phyloP scores from a whole-genome alignment of 805 yeast species.

The Metschnikowia matae region DNA sequence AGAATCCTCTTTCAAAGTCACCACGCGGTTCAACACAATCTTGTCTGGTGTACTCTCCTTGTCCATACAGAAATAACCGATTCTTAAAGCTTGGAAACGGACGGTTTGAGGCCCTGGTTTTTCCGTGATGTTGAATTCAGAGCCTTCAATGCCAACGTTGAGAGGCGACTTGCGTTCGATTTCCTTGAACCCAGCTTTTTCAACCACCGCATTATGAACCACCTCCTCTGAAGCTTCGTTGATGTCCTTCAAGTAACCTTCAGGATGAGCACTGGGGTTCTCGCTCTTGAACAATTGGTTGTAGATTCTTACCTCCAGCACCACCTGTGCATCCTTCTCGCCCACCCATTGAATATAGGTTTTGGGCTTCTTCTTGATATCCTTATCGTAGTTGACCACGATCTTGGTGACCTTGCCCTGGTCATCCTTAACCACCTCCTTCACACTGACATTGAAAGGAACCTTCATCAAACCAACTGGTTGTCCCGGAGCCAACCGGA shows the following conservation, averaged over 20 bases:
- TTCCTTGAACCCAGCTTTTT: conserved; percentile 62
- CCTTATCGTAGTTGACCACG: conserved; percentile 72
- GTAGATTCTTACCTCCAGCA: conserved; percentile 80
- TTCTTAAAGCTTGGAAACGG: conserved; percentile 96
- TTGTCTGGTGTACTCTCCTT: conserved; percentile 57
- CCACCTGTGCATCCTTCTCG: conserved; percentile 49
- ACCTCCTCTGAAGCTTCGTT: conserved; percentile 75
- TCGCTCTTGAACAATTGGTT: conserved; percentile 86
- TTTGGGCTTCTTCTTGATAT: conserved; percentile 72
- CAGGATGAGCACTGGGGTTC: conserved; percentile 85
- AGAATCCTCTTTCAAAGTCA: conserved; percentile 83
- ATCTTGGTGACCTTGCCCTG: conserved; percentile 64
- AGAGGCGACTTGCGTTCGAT: conserved; percentile 72
- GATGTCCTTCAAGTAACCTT: conserved; percentile 81
- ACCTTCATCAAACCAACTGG: conserved; percentile 93
- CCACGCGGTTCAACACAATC: conserved; percentile 83
- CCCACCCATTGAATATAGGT: conserved; percentile 98
- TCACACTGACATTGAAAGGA: conserved; percentile 75
- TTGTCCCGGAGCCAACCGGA: conserved; percentile 90
- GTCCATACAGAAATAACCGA: conserved; percentile 92
- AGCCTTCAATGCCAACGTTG: conserved; percentile 54
- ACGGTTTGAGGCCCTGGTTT: conserved; percentile 33
- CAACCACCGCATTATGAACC: conserved; percentile 63
- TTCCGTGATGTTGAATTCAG: conserved; percentile 72
- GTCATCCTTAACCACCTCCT: conserved; percentile 58